These are phyloP conservation scores for Fusarium citri DNA, from an alignment of 2,329 filamentous ascomycete genomes.

Conservation along the genomic window DNA sequence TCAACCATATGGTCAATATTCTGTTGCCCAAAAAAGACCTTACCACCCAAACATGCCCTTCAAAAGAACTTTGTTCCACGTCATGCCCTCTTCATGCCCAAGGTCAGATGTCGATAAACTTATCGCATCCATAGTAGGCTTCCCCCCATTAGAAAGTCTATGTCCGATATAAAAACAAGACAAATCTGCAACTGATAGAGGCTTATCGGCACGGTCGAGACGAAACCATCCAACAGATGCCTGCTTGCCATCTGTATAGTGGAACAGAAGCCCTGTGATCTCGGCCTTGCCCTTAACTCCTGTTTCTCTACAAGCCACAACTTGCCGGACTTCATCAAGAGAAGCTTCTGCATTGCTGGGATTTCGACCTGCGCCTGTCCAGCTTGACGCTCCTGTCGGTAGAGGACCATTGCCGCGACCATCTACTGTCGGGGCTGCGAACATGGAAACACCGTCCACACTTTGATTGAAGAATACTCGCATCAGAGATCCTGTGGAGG, in stretches of 20 bases:
- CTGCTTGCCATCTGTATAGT: not conserved
- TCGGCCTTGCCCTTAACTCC: not conserved
- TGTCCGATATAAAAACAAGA: not conserved
- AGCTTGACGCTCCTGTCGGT: not conserved
- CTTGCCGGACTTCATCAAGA: not conserved
- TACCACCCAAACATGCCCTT: not conserved
- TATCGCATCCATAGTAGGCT: not conserved
- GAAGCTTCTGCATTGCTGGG: not conserved
- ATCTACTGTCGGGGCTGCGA: conserved; percentile 6
- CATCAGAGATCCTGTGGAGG: not conserved
- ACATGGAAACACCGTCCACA: conserved; percentile 3
- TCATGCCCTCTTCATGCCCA: not conserved
- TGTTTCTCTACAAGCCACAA: not conserved
- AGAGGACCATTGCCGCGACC: not conserved
- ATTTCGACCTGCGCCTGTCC: not conserved
- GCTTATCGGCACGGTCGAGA: not conserved
- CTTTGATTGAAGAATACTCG: not conserved
- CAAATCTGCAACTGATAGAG: not conserved
- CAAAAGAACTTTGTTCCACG: not conserved
- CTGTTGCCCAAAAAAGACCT: not conserved
- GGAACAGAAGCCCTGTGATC: conserved; percentile 5
- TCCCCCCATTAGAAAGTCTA: too few relatives aligned
- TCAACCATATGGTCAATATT: not conserved
- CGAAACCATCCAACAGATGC: conserved; percentile 14
- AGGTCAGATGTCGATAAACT: not conserved